phyloP scores from a whole-genome alignment of 768 basidiomycete species.

The Lactifluus rugatus region DNA sequence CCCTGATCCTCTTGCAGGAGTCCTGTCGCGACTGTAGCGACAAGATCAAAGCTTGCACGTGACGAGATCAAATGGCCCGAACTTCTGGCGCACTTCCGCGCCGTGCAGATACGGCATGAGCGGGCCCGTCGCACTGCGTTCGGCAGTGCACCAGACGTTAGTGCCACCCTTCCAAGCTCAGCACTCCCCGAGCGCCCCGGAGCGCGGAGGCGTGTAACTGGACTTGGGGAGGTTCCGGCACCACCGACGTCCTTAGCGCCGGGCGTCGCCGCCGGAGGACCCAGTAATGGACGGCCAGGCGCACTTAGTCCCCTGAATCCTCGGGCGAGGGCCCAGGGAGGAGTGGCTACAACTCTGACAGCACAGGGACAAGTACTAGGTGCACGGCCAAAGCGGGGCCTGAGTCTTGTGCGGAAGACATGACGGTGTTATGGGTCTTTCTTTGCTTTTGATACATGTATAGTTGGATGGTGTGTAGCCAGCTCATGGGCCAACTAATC shows the following conservation, averaged over 20 bases:
- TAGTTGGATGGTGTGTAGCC: not conserved
- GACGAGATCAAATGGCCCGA: conserved; percentile 99
- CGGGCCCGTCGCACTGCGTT: conserved; percentile 74
- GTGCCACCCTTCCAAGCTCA: conserved; percentile 37
- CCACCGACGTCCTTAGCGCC: not conserved
- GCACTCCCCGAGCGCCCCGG: conserved; percentile 32
- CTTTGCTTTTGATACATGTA: not conserved
- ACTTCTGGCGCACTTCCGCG: conserved; percentile 82
- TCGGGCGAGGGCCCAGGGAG: conserved; percentile 19
- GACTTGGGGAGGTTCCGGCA: conserved; percentile 30
- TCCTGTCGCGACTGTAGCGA: conserved; percentile 29
- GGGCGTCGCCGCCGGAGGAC: not conserved
- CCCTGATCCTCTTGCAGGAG: conserved; percentile 7
- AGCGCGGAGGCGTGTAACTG: conserved; percentile 55
- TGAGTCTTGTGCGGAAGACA: conserved; percentile 17
- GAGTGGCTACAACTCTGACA: conserved; percentile 16
- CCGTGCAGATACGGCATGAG: conserved; percentile 84
- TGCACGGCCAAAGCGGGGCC: conserved; percentile 14
- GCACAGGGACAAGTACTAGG: conserved; percentile 17
- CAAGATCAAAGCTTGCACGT: conserved; percentile 66
- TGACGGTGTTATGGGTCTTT: not conserved
- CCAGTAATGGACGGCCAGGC: conserved; percentile 10
- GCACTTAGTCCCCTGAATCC: conserved; percentile 19
- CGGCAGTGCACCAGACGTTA: conserved; percentile 42
- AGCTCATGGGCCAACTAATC: not conserved